These are phyloP conservation scores for Pythium sukuiense DNA, from an alignment of 352 stramenopile genomes.

Conservation along the genomic window DNA sequence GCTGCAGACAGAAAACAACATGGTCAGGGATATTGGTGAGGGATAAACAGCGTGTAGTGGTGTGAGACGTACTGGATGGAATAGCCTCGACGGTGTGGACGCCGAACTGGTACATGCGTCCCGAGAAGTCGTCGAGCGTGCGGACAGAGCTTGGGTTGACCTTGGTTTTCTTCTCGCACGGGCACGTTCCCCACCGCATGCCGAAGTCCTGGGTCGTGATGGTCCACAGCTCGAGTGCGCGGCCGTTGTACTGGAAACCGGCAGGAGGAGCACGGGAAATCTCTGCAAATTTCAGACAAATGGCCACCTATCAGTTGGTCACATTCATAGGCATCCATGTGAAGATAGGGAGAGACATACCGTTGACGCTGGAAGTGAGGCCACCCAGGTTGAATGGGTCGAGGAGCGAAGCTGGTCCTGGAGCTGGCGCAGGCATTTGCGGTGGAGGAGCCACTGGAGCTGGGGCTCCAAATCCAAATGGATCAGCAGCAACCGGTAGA, in stretches of 20 bases:
- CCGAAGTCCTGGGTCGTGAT: slow-evolving; percentile 90
- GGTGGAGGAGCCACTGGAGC: slow-evolving; percentile 28
- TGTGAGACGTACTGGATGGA: slow-evolving; percentile 66
- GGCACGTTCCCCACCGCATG: slow-evolving; percentile 75
- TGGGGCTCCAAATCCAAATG: slow-evolving; percentile 60
- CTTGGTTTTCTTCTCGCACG: slow-evolving; percentile 84
- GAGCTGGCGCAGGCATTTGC: slow-evolving; percentile 31
- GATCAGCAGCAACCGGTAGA: slow-evolving; percentile 38
- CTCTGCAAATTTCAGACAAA: slow-evolving; percentile 30
- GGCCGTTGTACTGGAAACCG: slow-evolving; percentile 82
- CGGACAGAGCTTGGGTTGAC: slow-evolving; percentile 79
- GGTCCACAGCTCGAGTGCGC: slow-evolving; percentile 74
- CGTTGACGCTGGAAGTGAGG: slow-evolving; percentile 65
- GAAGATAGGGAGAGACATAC: slow-evolving; percentile 28
- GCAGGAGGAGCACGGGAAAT: slow-evolving; percentile 33
- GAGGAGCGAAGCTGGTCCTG: slow-evolving; percentile 30
- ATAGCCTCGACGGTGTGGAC: slow-evolving; percentile 87
- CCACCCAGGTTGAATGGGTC: slow-evolving; percentile 81
- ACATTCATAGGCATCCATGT: background rate
- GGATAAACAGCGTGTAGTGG: background rate
- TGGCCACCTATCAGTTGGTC: background rate
- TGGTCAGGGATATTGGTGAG: background rate
- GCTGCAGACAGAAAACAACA: slow-evolving; percentile 37
- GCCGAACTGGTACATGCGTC: slow-evolving; percentile 73
- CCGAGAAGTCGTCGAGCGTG: slow-evolving; percentile 82